These are phyloP conservation scores for Penicillium sp. DNA, from an alignment of 2,329 filamentous ascomycete genomes.

Conservation along the genomic window DNA sequence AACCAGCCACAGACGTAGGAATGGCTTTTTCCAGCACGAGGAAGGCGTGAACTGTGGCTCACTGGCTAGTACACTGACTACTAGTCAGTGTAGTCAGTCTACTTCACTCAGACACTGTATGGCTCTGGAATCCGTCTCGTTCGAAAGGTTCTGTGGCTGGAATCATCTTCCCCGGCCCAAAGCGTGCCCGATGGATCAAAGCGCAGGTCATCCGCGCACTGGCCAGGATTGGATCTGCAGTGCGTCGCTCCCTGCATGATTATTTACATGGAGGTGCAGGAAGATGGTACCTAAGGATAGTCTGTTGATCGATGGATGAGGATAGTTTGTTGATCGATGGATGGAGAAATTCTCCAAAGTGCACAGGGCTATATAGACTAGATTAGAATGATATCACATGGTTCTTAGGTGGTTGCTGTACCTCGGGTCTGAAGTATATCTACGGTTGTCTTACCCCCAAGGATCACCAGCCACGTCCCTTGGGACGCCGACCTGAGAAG, in stretches of 20 bases:
- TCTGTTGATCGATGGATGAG: neutral
- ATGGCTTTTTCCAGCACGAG: too few species aligned
- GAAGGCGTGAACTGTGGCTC: neutral
- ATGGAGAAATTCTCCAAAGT: too few species aligned
- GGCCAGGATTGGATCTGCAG: conserved; percentile 12
- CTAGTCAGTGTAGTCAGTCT: too few species aligned
- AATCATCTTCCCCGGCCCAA: conserved; percentile 11
- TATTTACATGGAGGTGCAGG: conserved; percentile 12
- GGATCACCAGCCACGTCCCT: neutral
- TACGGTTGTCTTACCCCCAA: neutral
- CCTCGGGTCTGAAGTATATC: neutral
- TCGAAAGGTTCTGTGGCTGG: neutral
- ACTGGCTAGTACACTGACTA: too few species aligned
- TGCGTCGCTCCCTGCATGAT: conserved; percentile 20
- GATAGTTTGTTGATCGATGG: neutral
- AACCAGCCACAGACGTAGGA: neutral
- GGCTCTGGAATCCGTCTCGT: neutral
- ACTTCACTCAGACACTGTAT: too few species aligned
- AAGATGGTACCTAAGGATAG: neutral
- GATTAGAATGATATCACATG: too few species aligned
- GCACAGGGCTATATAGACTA: too few species aligned
- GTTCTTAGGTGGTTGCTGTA: neutral
- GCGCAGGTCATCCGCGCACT: conserved; percentile 20
- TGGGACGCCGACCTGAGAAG: neutral
- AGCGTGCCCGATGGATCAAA: conserved; percentile 20